Evolutionary conservation across 2,329 filamentous ascomycete genomes (phyloP), one percentile per base, ranked within the genome.

Genomic region (Mycosphaerella arachidis): DNA sequence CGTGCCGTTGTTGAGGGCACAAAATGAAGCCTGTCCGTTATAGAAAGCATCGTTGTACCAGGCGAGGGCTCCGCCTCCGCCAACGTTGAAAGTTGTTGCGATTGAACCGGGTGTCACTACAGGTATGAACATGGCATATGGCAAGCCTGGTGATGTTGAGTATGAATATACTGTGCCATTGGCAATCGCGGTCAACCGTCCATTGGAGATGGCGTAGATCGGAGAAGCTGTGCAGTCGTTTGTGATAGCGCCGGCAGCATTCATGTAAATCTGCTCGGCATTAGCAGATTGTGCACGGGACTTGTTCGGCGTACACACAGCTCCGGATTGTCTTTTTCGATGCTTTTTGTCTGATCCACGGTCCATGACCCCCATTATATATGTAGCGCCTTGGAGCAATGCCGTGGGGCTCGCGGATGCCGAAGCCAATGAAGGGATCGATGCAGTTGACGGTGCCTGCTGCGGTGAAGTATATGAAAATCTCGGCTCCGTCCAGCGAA

Each of bases 151-250:
- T 16, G 61, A 55, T 4, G 70, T 69, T 3, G 70, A 71, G 58
- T 71, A 72, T 3, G 65, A 67, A 48, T 70, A 72, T 9, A 59
- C 56, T 6, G 59, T 61, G 20, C 65, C 63, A 27, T 67, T 62
- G 20, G 68, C 61, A 16, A 63, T 70, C 2, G 69, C 68, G 9
- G 66, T 70, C 6, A 72, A 62, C 45, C 62, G 55, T n/a, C 70
- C 70, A 31, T 64, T 64, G 13, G 33, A 58, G 16, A 69, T 68
- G 1, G 67, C 59, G 53, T 71, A 71, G 27, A 71, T 63, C 2
- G 69, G 69, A 9, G 64, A 64, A 12, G 61, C 62, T 13, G 68
- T 66, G 55, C 70, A 71, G 48, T 72, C 69, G 48, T 71, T 70
- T 8, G 68, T 68, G n/a, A 67, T 62, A n/a, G 67, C 67, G 9